Evolutionary conservation across 2,329 filamentous ascomycete species (phyloP).

Genomic region (Coleophoma cylindrospora): DNA sequence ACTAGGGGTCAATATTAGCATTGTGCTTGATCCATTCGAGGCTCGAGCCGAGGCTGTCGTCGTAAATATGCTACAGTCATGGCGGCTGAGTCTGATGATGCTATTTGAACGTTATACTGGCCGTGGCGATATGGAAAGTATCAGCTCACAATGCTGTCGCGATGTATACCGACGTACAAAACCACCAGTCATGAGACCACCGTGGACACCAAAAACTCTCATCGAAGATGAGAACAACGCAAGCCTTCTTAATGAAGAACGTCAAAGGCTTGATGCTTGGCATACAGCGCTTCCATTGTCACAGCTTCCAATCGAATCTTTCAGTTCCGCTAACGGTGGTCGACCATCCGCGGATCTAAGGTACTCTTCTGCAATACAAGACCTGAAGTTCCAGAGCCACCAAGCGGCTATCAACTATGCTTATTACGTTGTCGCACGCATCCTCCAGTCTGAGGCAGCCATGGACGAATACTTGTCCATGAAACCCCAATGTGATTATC

Average conservation of each 20-base stretch:
- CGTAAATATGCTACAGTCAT: background rate
- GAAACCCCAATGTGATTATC: background rate
- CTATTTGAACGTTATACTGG: constrained; percentile 2
- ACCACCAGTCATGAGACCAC: background rate
- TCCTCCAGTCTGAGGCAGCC: background rate
- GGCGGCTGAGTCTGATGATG: constrained; percentile 1
- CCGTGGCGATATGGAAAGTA: constrained; percentile 3
- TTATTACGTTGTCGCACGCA: constrained; percentile 1
- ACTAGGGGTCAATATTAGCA: background rate
- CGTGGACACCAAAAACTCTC: background rate
- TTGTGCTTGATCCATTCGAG: background rate
- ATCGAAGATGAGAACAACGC: constrained; percentile 1
- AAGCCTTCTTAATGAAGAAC: background rate
- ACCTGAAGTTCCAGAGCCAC: background rate
- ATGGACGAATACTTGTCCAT: constrained; percentile 1
- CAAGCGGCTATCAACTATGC: background rate
- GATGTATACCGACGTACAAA: background rate
- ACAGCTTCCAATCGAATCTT: background rate
- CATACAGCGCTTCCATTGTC: background rate
- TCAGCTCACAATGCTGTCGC: background rate
- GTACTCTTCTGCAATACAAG: background rate
- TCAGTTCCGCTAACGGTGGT: background rate
- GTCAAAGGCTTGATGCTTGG: background rate
- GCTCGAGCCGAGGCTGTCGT: background rate
- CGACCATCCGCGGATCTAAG: background rate